Evolutionary conservation across 441 rosid species (phyloP).

Genomic region (Euphorbia schlechtendalii): DNA sequence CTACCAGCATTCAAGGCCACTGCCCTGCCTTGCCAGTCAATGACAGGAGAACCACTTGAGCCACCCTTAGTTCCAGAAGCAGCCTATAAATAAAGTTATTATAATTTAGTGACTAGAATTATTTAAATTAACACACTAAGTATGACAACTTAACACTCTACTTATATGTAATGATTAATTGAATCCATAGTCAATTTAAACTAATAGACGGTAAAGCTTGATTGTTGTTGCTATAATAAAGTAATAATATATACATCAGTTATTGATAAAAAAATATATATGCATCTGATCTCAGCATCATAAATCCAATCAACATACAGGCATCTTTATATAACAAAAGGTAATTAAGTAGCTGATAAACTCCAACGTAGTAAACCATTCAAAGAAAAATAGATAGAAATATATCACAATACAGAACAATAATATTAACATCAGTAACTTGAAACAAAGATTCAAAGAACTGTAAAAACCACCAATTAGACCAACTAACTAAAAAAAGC

Average conservation of each 20-base stretch:
- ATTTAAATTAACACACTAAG: neutral
- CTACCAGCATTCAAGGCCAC: conserved; percentile 99
- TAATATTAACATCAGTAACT: neutral
- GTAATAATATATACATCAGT: no score
- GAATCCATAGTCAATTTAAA: neutral
- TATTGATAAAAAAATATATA: no score
- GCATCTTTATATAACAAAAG: neutral
- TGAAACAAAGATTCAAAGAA: neutral
- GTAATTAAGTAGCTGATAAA: neutral
- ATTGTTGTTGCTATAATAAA: neutral
- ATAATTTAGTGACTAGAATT: neutral
- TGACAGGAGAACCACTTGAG: conserved; percentile 99
- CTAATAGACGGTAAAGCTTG: neutral
- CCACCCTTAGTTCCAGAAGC: conserved; percentile 99
- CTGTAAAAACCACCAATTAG: neutral
- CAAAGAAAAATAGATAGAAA: neutral
- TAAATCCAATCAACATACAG: neutral
- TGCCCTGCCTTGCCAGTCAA: conserved; percentile 97
- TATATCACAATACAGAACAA: neutral
- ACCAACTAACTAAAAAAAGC: neutral
- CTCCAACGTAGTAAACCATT: neutral
- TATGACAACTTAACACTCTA: neutral
- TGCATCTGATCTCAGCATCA: neutral
- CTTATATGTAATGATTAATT: neutral
- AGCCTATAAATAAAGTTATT: conserved; percentile 47